Base-by-base conservation (phyloP, 1,284 basidiomycete genomes). In the Austroboletus novae-zelandiae region DNA sequence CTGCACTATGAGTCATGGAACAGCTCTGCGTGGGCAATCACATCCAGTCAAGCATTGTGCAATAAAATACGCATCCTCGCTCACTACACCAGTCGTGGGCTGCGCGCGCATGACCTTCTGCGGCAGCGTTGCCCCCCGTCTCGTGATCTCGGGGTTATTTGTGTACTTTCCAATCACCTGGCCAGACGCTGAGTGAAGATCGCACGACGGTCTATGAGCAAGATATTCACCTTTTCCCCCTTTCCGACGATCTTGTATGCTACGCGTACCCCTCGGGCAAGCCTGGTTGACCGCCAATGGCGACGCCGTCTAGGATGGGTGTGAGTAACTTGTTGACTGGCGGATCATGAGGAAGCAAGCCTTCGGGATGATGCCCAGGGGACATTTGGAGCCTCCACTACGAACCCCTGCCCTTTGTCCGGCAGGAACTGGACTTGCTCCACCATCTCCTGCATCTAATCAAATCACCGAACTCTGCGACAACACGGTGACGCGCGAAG, bases 161-260 rank as follows among this genome's bases (percentile, higher is more conserved):
- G 70, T 70, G 34, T 68, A 47, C 61, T 83, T 82, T 13, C 80
- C 79, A 27, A 75, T 58, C 36, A 81, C 68, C 79, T 82, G 50
- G 14, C 5, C 9, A 44, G 25, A 18, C 59, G 4, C 20, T 7
- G 56, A 44, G 11, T 2, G 5, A 36, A 10, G 15, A 13, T 20
- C 7, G 0, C 42, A 31, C 13, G 29, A 30, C 36, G 2, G 0
- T 7, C 1, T 7, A 29, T 10, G 13, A 7, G 9, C 14, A 32
- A 6, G 20, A 23, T 18, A 42, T 55, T 6, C 32, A 78, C 80
- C 71, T 82, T 77, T 62, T 81, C 71, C 0, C 74, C 71, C 70
- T 81, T 82, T 5, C 80, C 80, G 27, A 79, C 55, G 15, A 81
- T 54, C 61, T 78, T 82, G 61, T 84, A 80, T 14, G 70, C 62